These are phyloP conservation scores for Symbiodinium natans DNA, from an alignment of 73 alveolate genomes.

Conservation along the genomic window DNA sequence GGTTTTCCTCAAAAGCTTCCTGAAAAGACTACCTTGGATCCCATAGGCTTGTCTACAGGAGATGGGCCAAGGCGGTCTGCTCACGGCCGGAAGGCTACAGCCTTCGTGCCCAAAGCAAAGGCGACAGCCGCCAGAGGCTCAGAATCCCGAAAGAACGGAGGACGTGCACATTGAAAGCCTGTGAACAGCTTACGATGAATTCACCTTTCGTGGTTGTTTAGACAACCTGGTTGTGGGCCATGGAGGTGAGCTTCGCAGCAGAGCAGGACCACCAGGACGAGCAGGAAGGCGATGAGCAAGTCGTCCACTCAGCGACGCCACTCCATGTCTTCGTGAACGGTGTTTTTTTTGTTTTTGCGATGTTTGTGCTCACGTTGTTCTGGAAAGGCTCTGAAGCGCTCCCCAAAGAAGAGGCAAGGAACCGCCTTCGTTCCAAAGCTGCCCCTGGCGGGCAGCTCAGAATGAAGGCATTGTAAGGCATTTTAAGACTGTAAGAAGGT, in stretches of 20 bases:
- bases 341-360: no score
- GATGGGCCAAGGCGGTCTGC: constrained; percentile 48
- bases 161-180: no score
- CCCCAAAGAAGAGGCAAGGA: neutral
- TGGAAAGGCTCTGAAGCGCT: neutral
- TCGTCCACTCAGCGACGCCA: neutral
- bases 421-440: constrained; percentile 37
- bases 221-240: no score
- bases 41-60: neutral
- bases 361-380: no score
- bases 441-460: constrained; percentile 19
- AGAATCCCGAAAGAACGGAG: no score
- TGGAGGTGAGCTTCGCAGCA: constrained; percentile 69
- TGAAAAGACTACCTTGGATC: neutral
- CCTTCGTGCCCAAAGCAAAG: constrained; percentile 40
- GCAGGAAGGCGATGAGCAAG: neutral
- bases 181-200: no score
- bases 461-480: neutral
- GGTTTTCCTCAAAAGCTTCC: neutral
- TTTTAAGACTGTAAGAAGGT: no score
- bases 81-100: constrained; percentile 74
- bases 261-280: constrained; percentile 29
- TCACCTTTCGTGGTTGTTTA: no score
- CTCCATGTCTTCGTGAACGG: no score
- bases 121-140: neutral